Percentiles rank a stretch among this genome's conserved stretches.
These are phyloP conservation scores for Aspergillus cavernicola DNA, from an alignment of 495 filamentous ascomycete genomes.

Conservation along the genomic window DNA sequence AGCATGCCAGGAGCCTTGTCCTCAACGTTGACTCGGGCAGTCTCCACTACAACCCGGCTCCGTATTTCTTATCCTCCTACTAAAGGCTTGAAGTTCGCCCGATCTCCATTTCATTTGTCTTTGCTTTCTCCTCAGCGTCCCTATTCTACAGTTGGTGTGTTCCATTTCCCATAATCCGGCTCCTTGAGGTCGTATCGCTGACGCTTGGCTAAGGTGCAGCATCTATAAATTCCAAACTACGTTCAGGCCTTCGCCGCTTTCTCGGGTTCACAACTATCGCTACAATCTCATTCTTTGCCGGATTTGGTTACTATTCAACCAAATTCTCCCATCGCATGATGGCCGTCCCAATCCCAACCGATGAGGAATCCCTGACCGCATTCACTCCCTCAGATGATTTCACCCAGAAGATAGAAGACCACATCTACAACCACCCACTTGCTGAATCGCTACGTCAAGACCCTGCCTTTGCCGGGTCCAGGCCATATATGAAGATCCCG, in stretches of 20 bases:
- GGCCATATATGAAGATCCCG: conserved; percentile 86
- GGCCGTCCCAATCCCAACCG: conserved; percentile 47
- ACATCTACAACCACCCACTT: conserved; percentile 74
- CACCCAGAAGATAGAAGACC: conserved; percentile 60
- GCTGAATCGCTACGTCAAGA: conserved; percentile 60
- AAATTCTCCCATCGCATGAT: conserved; percentile 36
- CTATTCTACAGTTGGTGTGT: conserved; percentile 12
- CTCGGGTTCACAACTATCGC: conserved; percentile 40
- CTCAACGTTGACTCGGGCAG: conserved; percentile 16
- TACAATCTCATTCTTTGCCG: conserved; percentile 32
- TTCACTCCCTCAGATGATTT: conserved; percentile 61
- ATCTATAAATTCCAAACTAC: conserved; percentile 18
- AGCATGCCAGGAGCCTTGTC: conserved; percentile 13
- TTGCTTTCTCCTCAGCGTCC: conserved; percentile 1
- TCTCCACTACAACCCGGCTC: conserved; percentile 19
- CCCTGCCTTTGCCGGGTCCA: conserved; percentile 66
- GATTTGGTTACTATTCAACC: conserved; percentile 25
- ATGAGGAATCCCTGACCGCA: conserved; percentile 67
- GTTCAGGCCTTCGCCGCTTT: conserved; percentile 35
- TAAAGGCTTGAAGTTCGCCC: conserved; percentile 12
- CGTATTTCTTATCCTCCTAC: conserved; percentile 11
- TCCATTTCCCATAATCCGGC: conserved; percentile 2
- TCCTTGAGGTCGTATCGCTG: conserved; percentile 2
- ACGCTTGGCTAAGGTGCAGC: conserved; percentile 1
- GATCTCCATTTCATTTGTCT: neutral